phyloP scores from a whole-genome alignment of 2,329 filamentous ascomycete species.

The Clarireedia monteithiana region DNA sequence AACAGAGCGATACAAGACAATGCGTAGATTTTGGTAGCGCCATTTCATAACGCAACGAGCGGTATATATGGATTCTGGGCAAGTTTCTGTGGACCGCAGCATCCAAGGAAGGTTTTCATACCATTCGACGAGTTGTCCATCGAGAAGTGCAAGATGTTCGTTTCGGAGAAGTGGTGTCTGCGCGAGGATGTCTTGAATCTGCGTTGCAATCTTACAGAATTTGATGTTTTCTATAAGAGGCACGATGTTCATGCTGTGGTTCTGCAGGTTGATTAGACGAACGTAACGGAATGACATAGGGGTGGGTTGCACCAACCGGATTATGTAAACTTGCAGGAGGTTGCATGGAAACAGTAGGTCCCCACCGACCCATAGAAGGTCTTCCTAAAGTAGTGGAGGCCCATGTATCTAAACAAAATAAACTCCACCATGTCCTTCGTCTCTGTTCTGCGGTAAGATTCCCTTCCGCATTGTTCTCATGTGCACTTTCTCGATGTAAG shows the following conservation, averaged over 20 bases:
- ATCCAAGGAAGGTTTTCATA: slow-evolving; percentile 62
- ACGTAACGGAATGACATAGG: not conserved
- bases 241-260: slow-evolving; percentile 56
- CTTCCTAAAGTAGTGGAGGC: slow-evolving; percentile 62
- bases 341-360: slow-evolving; percentile 59
- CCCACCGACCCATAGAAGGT: slow-evolving; percentile 61
- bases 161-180: slow-evolving; percentile 59
- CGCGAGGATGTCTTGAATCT: slow-evolving; percentile 68
- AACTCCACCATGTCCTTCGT: slow-evolving; percentile 65
- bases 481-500: slow-evolving; percentile 55
- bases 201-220: slow-evolving; percentile 72
- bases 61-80: slow-evolving; percentile 62
- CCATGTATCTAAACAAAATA: slow-evolving; percentile 70
- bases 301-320: slow-evolving; percentile 18
- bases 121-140: slow-evolving; percentile 64
- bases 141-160: slow-evolving; percentile 58
- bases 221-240: slow-evolving; percentile 69
- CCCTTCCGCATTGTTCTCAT: slow-evolving; percentile 20
- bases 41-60: slow-evolving; percentile 72
- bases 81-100: slow-evolving; percentile 55
- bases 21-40: slow-evolving; percentile 71
- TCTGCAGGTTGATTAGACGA: not conserved
- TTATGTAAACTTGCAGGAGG: slow-evolving; percentile 41
- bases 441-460: slow-evolving; percentile 48
- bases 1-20: slow-evolving; percentile 67